These are phyloP conservation scores for Angophora floribunda DNA, from an alignment of 345 rosid species.

Conservation along the genomic window DNA sequence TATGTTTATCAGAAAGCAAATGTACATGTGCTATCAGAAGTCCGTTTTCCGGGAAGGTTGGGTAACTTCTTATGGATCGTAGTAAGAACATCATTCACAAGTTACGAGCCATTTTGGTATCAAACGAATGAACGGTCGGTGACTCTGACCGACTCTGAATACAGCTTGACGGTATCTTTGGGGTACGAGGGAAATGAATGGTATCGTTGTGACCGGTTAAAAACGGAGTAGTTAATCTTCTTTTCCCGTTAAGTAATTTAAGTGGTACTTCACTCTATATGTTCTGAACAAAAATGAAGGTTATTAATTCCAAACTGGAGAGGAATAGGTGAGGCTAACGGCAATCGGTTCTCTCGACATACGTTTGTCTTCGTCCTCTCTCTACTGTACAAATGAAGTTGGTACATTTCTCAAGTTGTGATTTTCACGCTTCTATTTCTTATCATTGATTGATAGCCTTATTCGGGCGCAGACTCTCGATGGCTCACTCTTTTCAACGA, in stretches of 20 bases:
- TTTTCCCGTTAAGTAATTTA: not conserved
- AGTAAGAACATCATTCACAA: not conserved
- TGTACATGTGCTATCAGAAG: not conserved
- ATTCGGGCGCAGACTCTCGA: not conserved
- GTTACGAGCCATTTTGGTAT: not conserved
- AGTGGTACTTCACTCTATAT: not conserved
- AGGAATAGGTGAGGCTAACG: not conserved
- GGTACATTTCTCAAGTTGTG: not conserved
- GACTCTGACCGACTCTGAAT: not conserved
- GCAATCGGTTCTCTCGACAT: not conserved
- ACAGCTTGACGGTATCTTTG: not conserved
- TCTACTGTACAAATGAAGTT: not conserved
- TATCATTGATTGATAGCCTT: not conserved
- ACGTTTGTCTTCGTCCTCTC: not conserved
- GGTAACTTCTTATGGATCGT: not conserved
- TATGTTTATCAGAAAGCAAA: not conserved
- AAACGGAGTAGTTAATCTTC: not conserved
- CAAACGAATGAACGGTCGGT: not conserved
- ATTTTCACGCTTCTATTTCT: not conserved
- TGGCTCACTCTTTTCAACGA: not conserved
- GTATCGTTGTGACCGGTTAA: not conserved
- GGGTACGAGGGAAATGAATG: not conserved
- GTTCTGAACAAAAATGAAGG: not conserved
- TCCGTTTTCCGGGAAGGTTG: not conserved
- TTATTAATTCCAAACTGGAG: not conserved